A percentile compares a stretch with the other conserved stretches of the same genome.
phyloP scores from a whole-genome alignment of 192 early-diverging fungal species.

The Diversispora epigaea region DNA sequence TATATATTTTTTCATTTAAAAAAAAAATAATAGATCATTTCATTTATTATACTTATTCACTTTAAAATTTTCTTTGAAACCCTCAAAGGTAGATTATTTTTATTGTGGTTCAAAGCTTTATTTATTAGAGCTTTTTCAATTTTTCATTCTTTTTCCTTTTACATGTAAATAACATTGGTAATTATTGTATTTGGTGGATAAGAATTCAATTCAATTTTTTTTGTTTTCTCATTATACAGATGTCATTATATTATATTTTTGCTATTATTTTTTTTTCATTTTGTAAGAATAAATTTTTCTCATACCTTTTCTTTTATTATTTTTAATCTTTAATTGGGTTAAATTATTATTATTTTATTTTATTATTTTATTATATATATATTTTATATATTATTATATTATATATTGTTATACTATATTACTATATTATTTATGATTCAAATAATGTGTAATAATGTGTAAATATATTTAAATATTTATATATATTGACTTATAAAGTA shows the following conservation, averaged over 20 bases:
- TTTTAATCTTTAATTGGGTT: neutral
- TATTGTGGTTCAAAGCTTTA: slow-evolving; percentile 7
- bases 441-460: too few species aligned
- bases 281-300: slow-evolving; percentile 7
- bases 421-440: too few species aligned
- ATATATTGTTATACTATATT: too few species aligned
- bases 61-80: neutral
- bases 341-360: neutral
- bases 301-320: neutral
- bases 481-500: too few species aligned
- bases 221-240: neutral
- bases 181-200: slow-evolving; percentile 6
- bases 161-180: slow-evolving; percentile 12
- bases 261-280: neutral
- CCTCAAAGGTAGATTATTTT: neutral
- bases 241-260: neutral
- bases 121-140: neutral
- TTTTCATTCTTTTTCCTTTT: neutral
- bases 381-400: too few species aligned
- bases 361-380: too few species aligned
- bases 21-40: slow-evolving; percentile 10
- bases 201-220: neutral
- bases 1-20: neutral
- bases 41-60: neutral
- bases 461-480: too few species aligned